phyloP scores from a whole-genome alignment of 2,329 filamentous ascomycete species.

The Aphanoascus verrucosus region DNA sequence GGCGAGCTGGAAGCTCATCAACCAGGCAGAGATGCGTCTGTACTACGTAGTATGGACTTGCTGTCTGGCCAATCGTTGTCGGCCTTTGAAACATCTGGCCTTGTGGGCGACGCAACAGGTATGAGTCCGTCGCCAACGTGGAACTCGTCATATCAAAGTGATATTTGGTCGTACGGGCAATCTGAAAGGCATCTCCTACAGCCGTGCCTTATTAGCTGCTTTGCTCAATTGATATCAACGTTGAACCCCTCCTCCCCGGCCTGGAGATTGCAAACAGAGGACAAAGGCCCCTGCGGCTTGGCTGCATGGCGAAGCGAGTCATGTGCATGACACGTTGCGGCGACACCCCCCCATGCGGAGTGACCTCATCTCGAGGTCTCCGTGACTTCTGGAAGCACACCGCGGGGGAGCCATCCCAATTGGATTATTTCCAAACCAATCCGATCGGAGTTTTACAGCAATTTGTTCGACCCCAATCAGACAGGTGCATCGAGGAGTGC shows the following conservation, averaged over 20 bases:
- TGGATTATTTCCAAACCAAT: neutral
- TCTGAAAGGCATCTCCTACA: no score
- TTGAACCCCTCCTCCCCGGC: neutral
- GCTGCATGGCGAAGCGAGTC: conserved; percentile 5
- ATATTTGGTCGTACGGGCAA: no score
- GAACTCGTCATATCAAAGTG: no score
- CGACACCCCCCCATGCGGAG: neutral
- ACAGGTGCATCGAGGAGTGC: neutral
- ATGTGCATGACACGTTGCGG: conserved; percentile 10
- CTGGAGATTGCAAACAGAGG: neutral
- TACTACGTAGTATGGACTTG: no score
- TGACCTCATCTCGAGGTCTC: conserved; percentile 3
- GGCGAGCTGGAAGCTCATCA: neutral
- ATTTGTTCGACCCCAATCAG: neutral
- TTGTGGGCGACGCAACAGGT: neutral
- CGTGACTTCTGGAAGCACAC: neutral
- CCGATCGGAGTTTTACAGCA: neutral
- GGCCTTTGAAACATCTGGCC: neutral
- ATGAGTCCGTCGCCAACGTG: no score
- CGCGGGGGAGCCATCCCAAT: conserved; percentile 4
- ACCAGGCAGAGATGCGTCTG: neutral
- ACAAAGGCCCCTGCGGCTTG: conserved; percentile 1
- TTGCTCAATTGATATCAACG: neutral
- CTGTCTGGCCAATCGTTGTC: neutral
- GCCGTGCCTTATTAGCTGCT: no score